These are phyloP conservation scores for Xylaria palmicola DNA, from an alignment of 495 filamentous ascomycete species.

Conservation along the genomic window DNA sequence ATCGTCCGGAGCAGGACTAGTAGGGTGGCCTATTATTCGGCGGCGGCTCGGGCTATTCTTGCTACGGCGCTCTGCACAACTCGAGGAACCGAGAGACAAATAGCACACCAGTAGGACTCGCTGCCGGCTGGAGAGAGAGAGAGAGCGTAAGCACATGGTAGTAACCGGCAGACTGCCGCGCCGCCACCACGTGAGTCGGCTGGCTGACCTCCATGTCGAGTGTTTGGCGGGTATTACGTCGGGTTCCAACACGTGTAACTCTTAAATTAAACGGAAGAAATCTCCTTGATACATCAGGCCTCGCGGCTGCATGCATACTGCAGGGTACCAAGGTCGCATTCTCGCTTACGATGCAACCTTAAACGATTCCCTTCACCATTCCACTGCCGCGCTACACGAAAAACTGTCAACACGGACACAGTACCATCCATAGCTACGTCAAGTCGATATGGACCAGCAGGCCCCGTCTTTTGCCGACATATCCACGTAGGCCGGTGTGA, in stretches of 20 bases:
- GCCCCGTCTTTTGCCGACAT: background rate
- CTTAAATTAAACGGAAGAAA: background rate
- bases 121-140: no score
- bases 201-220: no score
- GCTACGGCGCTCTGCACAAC: no score
- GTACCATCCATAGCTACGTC: background rate
- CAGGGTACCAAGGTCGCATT: constrained; percentile 4
- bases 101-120: no score
- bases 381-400: constrained; percentile 6
- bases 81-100: no score
- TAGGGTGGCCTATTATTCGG: no score
- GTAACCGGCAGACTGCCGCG: no score
- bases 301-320: constrained; percentile 4
- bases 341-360: constrained; percentile 7
- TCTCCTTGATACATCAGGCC: background rate
- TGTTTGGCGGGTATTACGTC: background rate
- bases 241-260: background rate
- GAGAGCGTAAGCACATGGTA: no score
- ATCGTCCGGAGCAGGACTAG: no score
- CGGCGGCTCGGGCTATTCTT: no score
- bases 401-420: background rate
- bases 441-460: background rate
- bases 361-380: background rate
- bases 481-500: background rate
- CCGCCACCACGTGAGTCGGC: no score